Percentiles rank a stretch among this genome's conserved stretches.
phyloP scores from a whole-genome alignment of 768 basidiomycete species.

The Exidia glandulosa region DNA sequence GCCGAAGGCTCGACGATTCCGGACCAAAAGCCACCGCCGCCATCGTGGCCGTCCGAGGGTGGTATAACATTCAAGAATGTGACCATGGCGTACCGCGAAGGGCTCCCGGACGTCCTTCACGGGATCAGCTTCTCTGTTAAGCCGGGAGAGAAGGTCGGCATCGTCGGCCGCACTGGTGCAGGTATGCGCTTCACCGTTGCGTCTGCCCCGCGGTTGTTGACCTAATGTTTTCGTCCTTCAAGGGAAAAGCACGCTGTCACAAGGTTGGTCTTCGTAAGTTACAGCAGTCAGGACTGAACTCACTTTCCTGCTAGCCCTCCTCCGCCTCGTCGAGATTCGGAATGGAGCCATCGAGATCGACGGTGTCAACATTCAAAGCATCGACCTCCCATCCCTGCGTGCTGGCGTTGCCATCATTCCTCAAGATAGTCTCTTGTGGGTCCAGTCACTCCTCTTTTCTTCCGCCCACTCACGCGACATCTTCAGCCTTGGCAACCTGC shows the following conservation, averaged over 20 bases:
- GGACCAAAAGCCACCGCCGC: slow-evolving; percentile 34
- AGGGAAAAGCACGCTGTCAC: not conserved
- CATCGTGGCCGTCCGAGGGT: slow-evolving; percentile 43
- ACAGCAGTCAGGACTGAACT: not conserved
- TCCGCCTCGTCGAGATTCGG: slow-evolving; percentile 39
- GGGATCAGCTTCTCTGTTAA: slow-evolving; percentile 43
- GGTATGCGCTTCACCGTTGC: not conserved
- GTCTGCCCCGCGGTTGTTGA: not conserved
- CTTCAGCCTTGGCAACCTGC: slow-evolving; percentile 27
- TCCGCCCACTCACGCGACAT: not conserved
- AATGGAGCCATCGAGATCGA: slow-evolving; percentile 50
- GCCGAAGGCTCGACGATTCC: slow-evolving; percentile 33
- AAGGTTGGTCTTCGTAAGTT: not conserved
- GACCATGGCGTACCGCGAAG: slow-evolving; percentile 46
- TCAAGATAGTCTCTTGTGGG: slow-evolving; percentile 45
- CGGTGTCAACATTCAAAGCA: slow-evolving; percentile 36
- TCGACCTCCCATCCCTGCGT: slow-evolving; percentile 46
- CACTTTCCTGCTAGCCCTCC: not conserved
- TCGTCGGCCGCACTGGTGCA: slow-evolving; percentile 43
- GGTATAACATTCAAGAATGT: slow-evolving; percentile 45
- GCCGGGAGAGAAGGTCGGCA: slow-evolving; percentile 54
- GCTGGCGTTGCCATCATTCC: slow-evolving; percentile 54
- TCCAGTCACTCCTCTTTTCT: slow-evolving; percentile 11
- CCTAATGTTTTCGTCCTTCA: not conserved
- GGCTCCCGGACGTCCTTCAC: slow-evolving; percentile 54